Base-by-base conservation (phyloP, 345 rosid species). In the Angophora floribunda region DNA sequence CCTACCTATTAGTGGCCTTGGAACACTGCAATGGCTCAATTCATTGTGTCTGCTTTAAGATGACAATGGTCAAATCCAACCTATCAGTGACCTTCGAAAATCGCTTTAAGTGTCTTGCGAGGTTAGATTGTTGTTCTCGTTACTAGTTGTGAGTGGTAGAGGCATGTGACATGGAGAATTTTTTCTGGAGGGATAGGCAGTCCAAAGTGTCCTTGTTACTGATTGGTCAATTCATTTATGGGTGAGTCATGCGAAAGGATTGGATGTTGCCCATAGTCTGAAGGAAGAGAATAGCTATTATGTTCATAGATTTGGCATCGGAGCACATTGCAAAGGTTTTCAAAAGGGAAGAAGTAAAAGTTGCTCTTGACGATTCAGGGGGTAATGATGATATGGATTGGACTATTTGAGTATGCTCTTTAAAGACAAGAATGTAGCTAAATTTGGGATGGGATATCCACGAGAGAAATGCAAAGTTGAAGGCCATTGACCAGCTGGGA, bases 11-110 rank as follows among this genome's bases (percentile, higher is more conserved):
- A 93, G 99, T 87, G 99, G 99, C 63, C 97, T 98, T 98, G 99
- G 99, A 98, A 98, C 94, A 98, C 99, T 85, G 99, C 99, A 61
- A 98, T 97, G 99, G 99, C 99, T 32, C 98, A 98, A 36, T 36
- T 36, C 41, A 36, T 36, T 36, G 41, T 36, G 41, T 36, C 41
- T 36, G 41, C 41, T 36, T 36, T 36, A 36, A 36, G 41, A 36
- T 36, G 41, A 36, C 41, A 36, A 36, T 36, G 41, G 41, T 36
- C 41, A 36, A 36, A 4, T 36, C 41, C 41, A 36, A 36, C 41
- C 41, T 36, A 36, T 36, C 41, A 36, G 41, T 36, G 41, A 4
- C 41, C 41, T 36, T 36, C 41, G 41, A 36, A 36, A 36, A 59
- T 59, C 30, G 26, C 67, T 59, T 59, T 30, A 59, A 13, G 30